phyloP scores from a whole-genome alignment of 495 filamentous ascomycete species.

The Lophium mytilinum region DNA sequence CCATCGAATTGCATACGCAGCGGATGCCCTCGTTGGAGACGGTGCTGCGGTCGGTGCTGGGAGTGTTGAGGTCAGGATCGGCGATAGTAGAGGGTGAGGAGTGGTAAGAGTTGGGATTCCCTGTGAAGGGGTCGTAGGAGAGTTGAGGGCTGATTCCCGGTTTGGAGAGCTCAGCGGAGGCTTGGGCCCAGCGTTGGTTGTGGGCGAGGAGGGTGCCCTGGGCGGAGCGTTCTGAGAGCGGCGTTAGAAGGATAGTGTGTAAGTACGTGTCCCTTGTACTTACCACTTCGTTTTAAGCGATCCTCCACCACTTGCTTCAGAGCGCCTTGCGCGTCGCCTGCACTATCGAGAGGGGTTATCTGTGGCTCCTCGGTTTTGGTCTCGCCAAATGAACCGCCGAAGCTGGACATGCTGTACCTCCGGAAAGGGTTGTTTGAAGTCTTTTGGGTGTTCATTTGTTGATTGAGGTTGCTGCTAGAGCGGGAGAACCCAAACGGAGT shows the following conservation, averaged over 20 bases:
- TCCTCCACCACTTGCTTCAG: constrained; percentile 65
- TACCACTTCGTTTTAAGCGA: constrained; percentile 43
- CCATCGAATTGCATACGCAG: constrained; percentile 63
- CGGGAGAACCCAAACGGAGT: constrained; percentile 18
- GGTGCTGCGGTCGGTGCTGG: constrained; percentile 53
- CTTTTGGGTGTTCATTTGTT: background rate
- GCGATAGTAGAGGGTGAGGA: constrained; percentile 61
- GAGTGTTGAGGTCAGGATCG: constrained; percentile 58
- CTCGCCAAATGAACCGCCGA: constrained; percentile 14
- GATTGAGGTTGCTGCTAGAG: background rate
- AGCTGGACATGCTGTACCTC: constrained; percentile 25
- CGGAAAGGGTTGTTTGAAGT: constrained; percentile 10
- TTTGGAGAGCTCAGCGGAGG: constrained; percentile 28
- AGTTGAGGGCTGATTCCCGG: constrained; percentile 4
- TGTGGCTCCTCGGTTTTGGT: constrained; percentile 6
- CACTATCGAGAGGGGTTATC: constrained; percentile 8
- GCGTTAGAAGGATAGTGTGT: background rate
- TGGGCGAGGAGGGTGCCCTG: constrained; percentile 30
- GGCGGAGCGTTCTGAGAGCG: constrained; percentile 5
- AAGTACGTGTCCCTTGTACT: background rate
- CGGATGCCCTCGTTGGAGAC: constrained; percentile 51
- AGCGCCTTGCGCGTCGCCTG: constrained; percentile 50
- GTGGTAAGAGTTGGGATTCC: constrained; percentile 24
- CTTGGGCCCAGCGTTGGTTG: constrained; percentile 35
- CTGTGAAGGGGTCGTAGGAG: constrained; percentile 16